Percentiles rank a stretch among this genome's conserved stretches.
phyloP scores from a whole-genome alignment of 441 rosid genomes.

The Populus trichocarpa region DNA sequence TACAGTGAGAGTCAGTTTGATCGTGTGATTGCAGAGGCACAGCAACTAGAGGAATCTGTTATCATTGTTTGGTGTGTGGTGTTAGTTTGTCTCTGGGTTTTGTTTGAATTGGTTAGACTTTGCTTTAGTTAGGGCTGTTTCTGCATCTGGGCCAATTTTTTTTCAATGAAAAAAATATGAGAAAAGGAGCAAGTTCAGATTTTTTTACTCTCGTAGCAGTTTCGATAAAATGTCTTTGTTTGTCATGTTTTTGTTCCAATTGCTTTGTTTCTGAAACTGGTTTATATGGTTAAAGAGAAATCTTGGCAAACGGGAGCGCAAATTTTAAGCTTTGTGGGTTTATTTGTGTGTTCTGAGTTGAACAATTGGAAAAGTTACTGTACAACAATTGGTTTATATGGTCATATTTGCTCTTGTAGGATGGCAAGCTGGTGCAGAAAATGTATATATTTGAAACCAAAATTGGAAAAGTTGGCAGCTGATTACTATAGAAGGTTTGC shows the following conservation, averaged over 20 bases:
- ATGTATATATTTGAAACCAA: slow-evolving; percentile 80
- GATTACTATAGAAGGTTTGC: slow-evolving; percentile 77
- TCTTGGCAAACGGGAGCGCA: neutral
- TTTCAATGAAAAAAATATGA: neutral
- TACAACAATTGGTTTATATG: neutral
- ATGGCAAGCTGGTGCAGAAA: slow-evolving; percentile 73
- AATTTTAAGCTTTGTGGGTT: neutral
- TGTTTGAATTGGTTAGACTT: neutral
- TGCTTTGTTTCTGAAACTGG: neutral
- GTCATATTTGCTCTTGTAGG: neutral
- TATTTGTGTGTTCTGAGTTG: neutral
- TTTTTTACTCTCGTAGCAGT: neutral
- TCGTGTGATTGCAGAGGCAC: slow-evolving; percentile 71
- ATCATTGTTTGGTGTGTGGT: slow-evolving; percentile 64
- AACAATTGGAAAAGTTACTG: neutral
- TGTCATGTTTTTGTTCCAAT: neutral
- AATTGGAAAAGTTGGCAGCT: slow-evolving; percentile 82
- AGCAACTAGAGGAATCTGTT: slow-evolving; percentile 56
- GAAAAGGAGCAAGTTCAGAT: neutral
- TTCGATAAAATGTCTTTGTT: neutral
- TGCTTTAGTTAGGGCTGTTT: neutral
- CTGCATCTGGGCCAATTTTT: neutral
- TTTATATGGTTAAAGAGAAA: neutral
- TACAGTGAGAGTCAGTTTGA: slow-evolving; percentile 59
- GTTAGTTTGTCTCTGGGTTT: slow-evolving; percentile 1